Evolutionary conservation across 2,329 filamentous ascomycete genomes (phyloP), one percentile per base, ranked within the genome.

Genomic region (Scedosporium minutisporum): DNA sequence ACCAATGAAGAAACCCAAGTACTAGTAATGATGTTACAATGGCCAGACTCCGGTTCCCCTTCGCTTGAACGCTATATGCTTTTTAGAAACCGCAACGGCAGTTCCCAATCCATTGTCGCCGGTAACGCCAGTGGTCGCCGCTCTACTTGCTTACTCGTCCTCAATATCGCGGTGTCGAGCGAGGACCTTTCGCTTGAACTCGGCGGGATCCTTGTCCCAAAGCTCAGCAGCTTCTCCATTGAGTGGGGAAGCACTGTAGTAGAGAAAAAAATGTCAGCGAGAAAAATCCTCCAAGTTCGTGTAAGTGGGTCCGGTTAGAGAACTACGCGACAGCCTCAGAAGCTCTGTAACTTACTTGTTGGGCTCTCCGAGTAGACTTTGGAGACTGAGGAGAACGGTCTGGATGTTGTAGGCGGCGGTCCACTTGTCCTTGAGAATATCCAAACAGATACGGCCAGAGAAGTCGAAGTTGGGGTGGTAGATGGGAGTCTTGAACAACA

Each of bases 391-490:
- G 62, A 99, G 80, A 57, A 99, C 91, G 57, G 89, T 96, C 75
- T 96, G 91, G 65, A 96, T 92, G 72, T 97, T 97, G 82, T 97
- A 96, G 53, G 96, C 93, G 18, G 95, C 92, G 64, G 92, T 96
- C 95, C 95, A 99, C 80, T 97, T 97, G 76, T 97, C 95, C 82
- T 97, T 97, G 67, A 99, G 82, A 68, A 99, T 99, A 72, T 99
- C 96, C 65, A 99, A 82, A 75, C 95, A 99, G 76, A 99, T 99
- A 63, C 95, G 86, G 48, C 95, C 95, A 3, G 90, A 93, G 79
- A 99, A 97, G 78, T 99, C 95, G 69, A 99, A 91, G 70, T 99
- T 99, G 62, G 95, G 95, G 76, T 99, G 95, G 81, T 97, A 99
- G 77, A 99, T 97, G 44, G 95, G 95, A 6, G 96, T 99, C 80